These are phyloP conservation scores for Synchytrium microbalum DNA, from an alignment of 371 early-diverging fungal species.

Conservation along the genomic window DNA sequence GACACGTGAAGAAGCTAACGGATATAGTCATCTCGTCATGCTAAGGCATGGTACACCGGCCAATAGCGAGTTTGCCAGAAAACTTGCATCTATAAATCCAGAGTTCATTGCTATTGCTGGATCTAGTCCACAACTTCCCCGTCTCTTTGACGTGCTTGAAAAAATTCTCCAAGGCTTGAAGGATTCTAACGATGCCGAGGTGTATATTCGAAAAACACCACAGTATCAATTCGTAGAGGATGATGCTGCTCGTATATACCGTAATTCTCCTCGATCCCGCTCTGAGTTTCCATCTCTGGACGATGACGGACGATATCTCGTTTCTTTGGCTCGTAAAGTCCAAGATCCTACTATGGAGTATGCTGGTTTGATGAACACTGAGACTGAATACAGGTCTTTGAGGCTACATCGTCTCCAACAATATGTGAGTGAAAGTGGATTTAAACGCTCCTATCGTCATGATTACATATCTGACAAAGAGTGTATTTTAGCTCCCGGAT, in stretches of 20 bases:
- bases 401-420: conserved; percentile 69
- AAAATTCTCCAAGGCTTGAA: conserved; percentile 14
- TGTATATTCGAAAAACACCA: conserved; percentile 21
- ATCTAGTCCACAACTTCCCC: conserved; percentile 40
- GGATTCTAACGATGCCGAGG: conserved; percentile 6
- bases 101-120: conserved; percentile 82
- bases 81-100: conserved; percentile 34
- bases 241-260: conserved; percentile 78
- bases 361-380: conserved; percentile 59
- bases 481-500: conserved; percentile 41
- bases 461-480: conserved; percentile 1
- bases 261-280: conserved; percentile 62
- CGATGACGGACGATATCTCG: conserved; percentile 63
- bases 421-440: conserved; percentile 28
- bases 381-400: conserved; percentile 53
- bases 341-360: conserved; percentile 85
- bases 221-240: conserved; percentile 62
- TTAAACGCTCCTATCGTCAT: neutral
- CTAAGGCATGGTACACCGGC: neutral
- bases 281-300: conserved; percentile 53
- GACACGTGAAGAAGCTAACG: conserved; percentile 29
- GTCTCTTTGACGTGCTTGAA: conserved; percentile 25
- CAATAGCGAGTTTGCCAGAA: conserved; percentile 4
- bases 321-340: conserved; percentile 73
- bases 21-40: neutral